Evolutionary conservation across 352 stramenopile species (phyloP).

Genomic region (Phytophthora pseudosyringae): DNA sequence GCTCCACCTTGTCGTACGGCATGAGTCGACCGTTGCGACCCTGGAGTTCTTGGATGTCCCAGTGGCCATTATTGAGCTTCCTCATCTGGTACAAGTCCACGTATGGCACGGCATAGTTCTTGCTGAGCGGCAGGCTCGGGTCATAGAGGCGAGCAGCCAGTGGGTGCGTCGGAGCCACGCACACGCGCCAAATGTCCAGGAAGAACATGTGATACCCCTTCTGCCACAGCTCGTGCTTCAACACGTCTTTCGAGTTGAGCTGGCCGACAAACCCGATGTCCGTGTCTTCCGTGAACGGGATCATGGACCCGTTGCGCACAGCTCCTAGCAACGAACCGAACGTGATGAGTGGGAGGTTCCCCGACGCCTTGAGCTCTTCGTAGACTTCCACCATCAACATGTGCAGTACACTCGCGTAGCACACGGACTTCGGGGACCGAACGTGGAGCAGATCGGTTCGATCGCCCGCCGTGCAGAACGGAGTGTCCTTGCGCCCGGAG

Average conservation of each 20-base stretch:
- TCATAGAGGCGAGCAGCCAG: slow-evolving; percentile 47
- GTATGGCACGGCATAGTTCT: slow-evolving; percentile 39
- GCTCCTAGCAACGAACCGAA: slow-evolving; percentile 60
- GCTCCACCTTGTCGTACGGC: slow-evolving; percentile 29
- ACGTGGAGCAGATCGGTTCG: slow-evolving; percentile 50
- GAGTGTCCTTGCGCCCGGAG: slow-evolving; percentile 48
- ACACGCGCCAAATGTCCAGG: slow-evolving; percentile 55
- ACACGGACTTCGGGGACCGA: slow-evolving; percentile 37
- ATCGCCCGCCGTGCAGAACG: slow-evolving; percentile 50
- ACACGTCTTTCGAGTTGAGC: slow-evolving; percentile 19
- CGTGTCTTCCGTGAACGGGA: slow-evolving; percentile 64
- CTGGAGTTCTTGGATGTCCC: slow-evolving; percentile 39
- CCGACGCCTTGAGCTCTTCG: slow-evolving; percentile 40
- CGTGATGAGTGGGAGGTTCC: slow-evolving; percentile 38
- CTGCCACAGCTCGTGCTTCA: slow-evolving; percentile 27
- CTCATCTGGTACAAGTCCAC: slow-evolving; percentile 45
- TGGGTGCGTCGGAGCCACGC: slow-evolving; percentile 49
- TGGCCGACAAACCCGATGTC: slow-evolving; percentile 50
- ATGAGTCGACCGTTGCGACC: slow-evolving; percentile 21
- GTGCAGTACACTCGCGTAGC: slow-evolving; percentile 58
- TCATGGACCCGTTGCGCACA: slow-evolving; percentile 53
- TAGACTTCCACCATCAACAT: slow-evolving; percentile 67
- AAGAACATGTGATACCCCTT: slow-evolving; percentile 71
- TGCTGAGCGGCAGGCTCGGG: slow-evolving; percentile 22
- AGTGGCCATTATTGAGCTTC: slow-evolving; percentile 22